These are phyloP conservation scores for Verticillium alfalfae DNA, from an alignment of 2,329 filamentous ascomycete genomes.

Conservation along the genomic window DNA sequence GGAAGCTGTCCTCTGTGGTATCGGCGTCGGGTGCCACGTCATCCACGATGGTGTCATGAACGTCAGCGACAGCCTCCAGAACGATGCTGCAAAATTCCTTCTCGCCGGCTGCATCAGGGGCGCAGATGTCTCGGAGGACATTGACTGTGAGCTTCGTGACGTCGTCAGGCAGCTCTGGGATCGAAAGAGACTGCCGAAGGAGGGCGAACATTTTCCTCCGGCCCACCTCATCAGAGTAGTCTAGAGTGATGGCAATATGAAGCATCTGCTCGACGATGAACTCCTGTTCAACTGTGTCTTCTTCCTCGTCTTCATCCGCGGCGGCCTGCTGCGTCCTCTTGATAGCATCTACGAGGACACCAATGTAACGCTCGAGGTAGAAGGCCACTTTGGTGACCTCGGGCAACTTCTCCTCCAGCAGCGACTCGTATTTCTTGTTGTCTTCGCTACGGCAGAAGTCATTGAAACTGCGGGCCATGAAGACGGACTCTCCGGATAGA, in stretches of 20 bases:
- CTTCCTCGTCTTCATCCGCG: constrained; percentile 64
- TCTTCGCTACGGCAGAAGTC: constrained; percentile 78
- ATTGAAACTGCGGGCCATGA: constrained; percentile 88
- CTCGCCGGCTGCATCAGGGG: constrained; percentile 66
- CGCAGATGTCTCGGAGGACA: constrained; percentile 77
- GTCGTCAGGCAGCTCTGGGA: constrained; percentile 85
- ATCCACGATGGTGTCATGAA: constrained; percentile 87
- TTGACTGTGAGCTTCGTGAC: constrained; percentile 84
- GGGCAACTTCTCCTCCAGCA: constrained; percentile 89
- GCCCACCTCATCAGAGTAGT: constrained; percentile 97
- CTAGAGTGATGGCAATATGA: constrained; percentile 83
- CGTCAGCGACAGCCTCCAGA: constrained; percentile 90
- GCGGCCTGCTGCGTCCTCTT: constrained; percentile 50
- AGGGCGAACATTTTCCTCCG: constrained; percentile 93
- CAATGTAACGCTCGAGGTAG: constrained; percentile 76
- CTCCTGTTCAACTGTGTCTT: constrained; percentile 83
- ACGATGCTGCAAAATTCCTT: constrained; percentile 80
- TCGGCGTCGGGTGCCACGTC: constrained; percentile 50
- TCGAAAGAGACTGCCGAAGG: constrained; percentile 77
- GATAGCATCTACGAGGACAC: constrained; percentile 59
- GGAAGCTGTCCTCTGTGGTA: constrained; percentile 69
- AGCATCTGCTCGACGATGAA: constrained; percentile 95
- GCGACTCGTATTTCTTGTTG: constrained; percentile 66
- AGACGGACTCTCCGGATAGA: constrained; percentile 77
- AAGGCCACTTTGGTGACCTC: constrained; percentile 90